Evolutionary conservation across 805 yeast genomes (phyloP), one percentile per base, ranked within the genome.

Genomic region (Candida wancherniae): DNA sequence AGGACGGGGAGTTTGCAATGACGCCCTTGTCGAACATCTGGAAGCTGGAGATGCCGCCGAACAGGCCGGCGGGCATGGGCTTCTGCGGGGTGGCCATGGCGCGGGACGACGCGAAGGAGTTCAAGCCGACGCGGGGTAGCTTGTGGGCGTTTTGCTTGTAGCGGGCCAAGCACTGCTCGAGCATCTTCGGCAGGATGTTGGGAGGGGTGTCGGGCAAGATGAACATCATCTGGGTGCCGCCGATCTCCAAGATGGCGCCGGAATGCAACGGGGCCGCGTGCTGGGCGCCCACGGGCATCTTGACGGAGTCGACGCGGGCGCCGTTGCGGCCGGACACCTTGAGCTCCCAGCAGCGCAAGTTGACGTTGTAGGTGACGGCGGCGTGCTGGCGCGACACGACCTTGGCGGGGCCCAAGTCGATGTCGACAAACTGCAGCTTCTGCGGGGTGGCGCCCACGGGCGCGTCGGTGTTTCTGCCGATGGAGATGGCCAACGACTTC

Each of bases 171-270:
- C 73, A 57, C 29, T 57, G 52, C 24, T 53, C 45, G 33, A 70
- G 53, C 54, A 74, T 65, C 28, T 61, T 59, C 24, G 58, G 68
- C 40, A 83, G 73, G 6, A 88, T 69, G 19, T 59, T 62, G 3
- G 96, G 95, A 9, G 77, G 75, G 4, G 84, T 77, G 54, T 88
- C 97, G 2, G 99, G 99, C 44, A 92, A 66, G 22, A 92, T 92
- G 53, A 92, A 92, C 94, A 92, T 90, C 97, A 92, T 92, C 59
- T 92, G 97, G 8, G 95, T 87, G 5, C 97, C 97, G 11, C 97
- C 97, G 26, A 92, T 79, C 49, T 92, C 99, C 35, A 92, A 60
- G 11, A 92, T 77, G 24, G 90, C 84, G n/a, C 98, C 98, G 2
- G 94, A 80, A 31, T 73, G 71, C 34, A 92, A 69, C 9, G 78